Evolutionary conservation across 148 eudicot genomes (phyloP).

Genomic region (Oxyria digyna): DNA sequence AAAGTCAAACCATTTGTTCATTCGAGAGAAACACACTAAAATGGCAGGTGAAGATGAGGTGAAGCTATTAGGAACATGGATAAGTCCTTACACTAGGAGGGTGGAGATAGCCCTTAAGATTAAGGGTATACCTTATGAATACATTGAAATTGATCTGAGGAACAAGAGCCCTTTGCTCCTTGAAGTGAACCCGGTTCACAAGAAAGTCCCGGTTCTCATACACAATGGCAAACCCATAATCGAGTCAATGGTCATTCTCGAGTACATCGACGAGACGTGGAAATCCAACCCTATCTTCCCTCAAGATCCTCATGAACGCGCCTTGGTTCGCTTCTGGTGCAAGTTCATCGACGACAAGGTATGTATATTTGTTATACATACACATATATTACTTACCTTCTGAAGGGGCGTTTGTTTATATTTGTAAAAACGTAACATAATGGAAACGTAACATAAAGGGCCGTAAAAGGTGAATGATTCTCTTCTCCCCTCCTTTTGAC

Average conservation of each 20-base stretch:
- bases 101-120: slow-evolving; percentile 23
- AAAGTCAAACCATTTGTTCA: not conserved
- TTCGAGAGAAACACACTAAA: not conserved
- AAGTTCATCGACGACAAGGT: slow-evolving; percentile 45
- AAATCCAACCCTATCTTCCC: slow-evolving; percentile 25
- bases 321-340: slow-evolving; percentile 36
- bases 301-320: slow-evolving; percentile 19
- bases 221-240: too few relatives aligned
- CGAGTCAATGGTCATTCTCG: slow-evolving; percentile 37
- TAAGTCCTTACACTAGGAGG: slow-evolving; percentile 21
- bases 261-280: slow-evolving; percentile 38
- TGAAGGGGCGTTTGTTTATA: too few relatives aligned
- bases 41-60: slow-evolving; percentile 15
- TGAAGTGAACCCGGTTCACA: slow-evolving; percentile 26
- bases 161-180: slow-evolving; percentile 21
- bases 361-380: too few relatives aligned
- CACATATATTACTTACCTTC: too few relatives aligned
- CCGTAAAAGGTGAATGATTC: too few relatives aligned
- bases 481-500: too few relatives aligned
- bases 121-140: slow-evolving; percentile 20
- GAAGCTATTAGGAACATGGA: slow-evolving; percentile 18
- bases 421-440: too few relatives aligned
- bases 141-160: slow-evolving; percentile 15
- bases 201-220: slow-evolving; percentile 36
- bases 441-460: too few relatives aligned